Base-by-base conservation (phyloP, 2,329 filamentous ascomycete species). In the Cercospora sp. region DNA sequence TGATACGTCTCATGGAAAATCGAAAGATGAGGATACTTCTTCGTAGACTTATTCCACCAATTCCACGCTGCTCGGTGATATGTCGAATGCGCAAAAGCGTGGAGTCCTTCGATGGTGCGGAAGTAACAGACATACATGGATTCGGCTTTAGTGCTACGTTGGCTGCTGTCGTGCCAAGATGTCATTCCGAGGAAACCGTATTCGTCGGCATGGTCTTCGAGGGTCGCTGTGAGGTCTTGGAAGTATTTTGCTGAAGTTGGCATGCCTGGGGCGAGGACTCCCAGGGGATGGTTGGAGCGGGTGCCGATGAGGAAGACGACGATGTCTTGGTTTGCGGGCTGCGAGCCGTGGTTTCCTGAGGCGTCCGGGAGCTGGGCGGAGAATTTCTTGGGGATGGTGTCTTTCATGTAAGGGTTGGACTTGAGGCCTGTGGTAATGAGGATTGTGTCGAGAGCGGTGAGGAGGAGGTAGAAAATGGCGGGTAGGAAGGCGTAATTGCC, bases 1-100 rank as follows among this genome's bases (percentile, higher is more conserved):
- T 80, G 76, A 70, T 84, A 87, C 0, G 82, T 81, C 80, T 88
- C 86, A 73, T 89, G 86, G 68, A 80, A 87, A 70, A 88, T 83
- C 5, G 81, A 81, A 26, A 88, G 72, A 69, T 85, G 79, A 28
- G 73, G 71, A 48, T 78, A 69, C 28, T 80, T 73, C 55, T 78
- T 78, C 36, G 67, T 57, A 6, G 73, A 75, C 61, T 73, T 75
- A 64, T 81, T 79, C 75, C 82, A 85, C 82, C 82, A 87, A 58
- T 84, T 80, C 85, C 84, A 86, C 0, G 76, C 82, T 42, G 80
- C 75, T 12, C 82, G 80, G 72, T 88, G 87, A 8, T 82, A 65
- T 6, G 79, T 73, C 57, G 80, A 80, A 62, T 86, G 83, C 1
- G 86, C 86, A 69, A 86, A 88, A 16, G 75, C 76, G 73, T 88